Evolutionary conservation across 1,284 basidiomycete species (phyloP), one percentile per base, ranked within the genome.

Genomic region (Neolentinus lepideus): DNA sequence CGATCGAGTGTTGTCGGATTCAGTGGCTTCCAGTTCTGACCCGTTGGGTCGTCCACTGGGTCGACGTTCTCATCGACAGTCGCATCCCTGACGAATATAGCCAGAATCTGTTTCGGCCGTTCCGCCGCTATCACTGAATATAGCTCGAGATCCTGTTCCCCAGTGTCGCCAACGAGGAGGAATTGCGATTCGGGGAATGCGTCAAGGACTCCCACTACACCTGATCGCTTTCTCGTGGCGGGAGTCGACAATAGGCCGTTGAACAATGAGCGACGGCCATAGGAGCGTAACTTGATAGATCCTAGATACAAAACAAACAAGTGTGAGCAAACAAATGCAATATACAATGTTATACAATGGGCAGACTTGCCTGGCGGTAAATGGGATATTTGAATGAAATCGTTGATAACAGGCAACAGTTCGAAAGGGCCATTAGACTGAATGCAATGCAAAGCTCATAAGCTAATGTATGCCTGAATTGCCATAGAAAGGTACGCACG

Each of bases 401-500:
- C 84, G 57, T 77, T 79, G 26, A 98, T 74, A 16, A 94, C 77
- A 0, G 84, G 88, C 36, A 93, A 78, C n/a, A 95, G 76, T 63
- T 94, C 91, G 62, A 87, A 90, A 0, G 94, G 94, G 0, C 88
- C 86, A 66, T 97, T 97, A 21, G 91, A 94, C 85, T 95, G 63
- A 9, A 16, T 16, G 38, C 12, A 16, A 43, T 21, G n/a, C n/a
- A n/a, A n/a, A n/a, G n/a, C n/a, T n/a, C n/a, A 60, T 66, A 55
- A 64, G 63, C 31, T 66, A 56, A 26, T 60, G 61, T 21, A 60
- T 53, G 6, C 24, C 12, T 45, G n/a, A 6, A 29, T 51, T 26
- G 3, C 56, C 11, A 48, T 45, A 14, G 45, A 48, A 51, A 52
- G 1, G 14, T 19, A 81, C 90, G 68, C 61, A 92, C 90, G 38